These are phyloP conservation scores for Phragmites australis DNA, from an alignment of 176 grass and related monocot genomes.

Conservation along the genomic window DNA sequence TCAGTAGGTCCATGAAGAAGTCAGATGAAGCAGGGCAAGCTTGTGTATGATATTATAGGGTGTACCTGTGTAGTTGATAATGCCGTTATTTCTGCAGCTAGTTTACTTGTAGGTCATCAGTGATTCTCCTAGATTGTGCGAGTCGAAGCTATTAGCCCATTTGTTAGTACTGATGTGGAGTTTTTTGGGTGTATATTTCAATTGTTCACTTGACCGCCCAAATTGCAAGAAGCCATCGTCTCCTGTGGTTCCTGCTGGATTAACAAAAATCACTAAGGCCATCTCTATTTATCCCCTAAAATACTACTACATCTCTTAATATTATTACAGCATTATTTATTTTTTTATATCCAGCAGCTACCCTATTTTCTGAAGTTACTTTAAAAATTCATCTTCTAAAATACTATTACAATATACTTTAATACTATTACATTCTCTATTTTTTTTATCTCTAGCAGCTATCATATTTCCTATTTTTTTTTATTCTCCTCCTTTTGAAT, in stretches of 20 bases:
- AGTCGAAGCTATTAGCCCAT: constrained; percentile 38
- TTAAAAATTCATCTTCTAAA: too few relatives aligned
- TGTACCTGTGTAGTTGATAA: constrained; percentile 22
- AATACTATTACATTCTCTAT: too few relatives aligned
- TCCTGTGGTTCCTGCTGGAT: constrained; percentile 7
- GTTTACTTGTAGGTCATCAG: constrained; percentile 20
- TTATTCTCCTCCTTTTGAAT: too few relatives aligned
- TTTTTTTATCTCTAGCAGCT: too few relatives aligned
- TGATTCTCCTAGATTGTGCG: constrained; percentile 38
- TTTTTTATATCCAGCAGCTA: too few relatives aligned
- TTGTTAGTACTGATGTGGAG: constrained; percentile 37
- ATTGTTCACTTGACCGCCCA: constrained; percentile 34
- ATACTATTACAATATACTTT: too few relatives aligned
- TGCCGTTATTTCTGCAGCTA: not conserved
- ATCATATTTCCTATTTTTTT: too few relatives aligned
- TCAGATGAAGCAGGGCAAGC: constrained; percentile 66
- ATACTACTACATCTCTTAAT: too few relatives aligned
- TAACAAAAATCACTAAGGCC: constrained; percentile 12
- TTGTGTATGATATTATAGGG: constrained; percentile 57
- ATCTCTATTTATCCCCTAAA: too few relatives aligned
- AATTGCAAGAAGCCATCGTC: constrained; percentile 33
- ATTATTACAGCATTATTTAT: too few relatives aligned
- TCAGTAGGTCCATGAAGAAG: constrained; percentile 84
- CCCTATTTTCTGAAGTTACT: too few relatives aligned
- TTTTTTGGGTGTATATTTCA: constrained; percentile 53